Percentiles rank a stretch among this genome's conserved stretches.
phyloP scores from a whole-genome alignment of 2,329 filamentous ascomycete genomes.

The Cladosporium velox region DNA sequence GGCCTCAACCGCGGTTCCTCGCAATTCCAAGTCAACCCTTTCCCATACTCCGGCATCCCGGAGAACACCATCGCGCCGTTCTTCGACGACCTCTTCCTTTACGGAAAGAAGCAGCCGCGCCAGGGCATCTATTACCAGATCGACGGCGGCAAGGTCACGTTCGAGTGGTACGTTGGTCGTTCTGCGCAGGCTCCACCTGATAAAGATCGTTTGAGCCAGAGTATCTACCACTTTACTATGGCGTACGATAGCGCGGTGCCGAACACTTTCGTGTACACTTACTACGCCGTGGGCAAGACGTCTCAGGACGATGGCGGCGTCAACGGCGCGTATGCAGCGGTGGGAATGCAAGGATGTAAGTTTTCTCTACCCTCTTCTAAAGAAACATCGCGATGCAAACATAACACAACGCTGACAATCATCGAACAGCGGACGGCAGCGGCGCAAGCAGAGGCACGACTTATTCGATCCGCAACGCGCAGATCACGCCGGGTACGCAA shows the following conservation, averaged over 20 bases:
- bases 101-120: slow-evolving; percentile 21
- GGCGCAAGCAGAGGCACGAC: slow-evolving; percentile 19
- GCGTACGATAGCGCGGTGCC: slow-evolving; percentile 33
- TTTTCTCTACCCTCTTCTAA: not conserved
- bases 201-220: not conserved
- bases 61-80: slow-evolving; percentile 34
- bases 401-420: not conserved
- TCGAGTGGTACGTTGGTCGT: slow-evolving; percentile 36
- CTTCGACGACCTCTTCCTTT: slow-evolving; percentile 38
- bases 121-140: slow-evolving; percentile 40
- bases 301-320: slow-evolving; percentile 25
- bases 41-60: slow-evolving; percentile 31
- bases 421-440: not conserved
- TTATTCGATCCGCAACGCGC: slow-evolving; percentile 25
- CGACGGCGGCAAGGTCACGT: slow-evolving; percentile 31
- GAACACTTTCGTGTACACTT: slow-evolving; percentile 35
- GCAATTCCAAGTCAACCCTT: slow-evolving; percentile 28
- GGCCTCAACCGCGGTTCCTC: slow-evolving; percentile 32
- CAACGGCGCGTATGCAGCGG: slow-evolving; percentile 28
- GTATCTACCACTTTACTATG: slow-evolving; percentile 37
- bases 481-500: slow-evolving; percentile 28
- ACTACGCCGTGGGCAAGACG: slow-evolving; percentile 27
- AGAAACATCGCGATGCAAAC: not conserved
- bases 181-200: slow-evolving; percentile 19
- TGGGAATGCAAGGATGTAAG: slow-evolving; percentile 37